Conservation (phyloP, 1,284 basidiomycete genomes). For the Puccinia hordei region DNA sequence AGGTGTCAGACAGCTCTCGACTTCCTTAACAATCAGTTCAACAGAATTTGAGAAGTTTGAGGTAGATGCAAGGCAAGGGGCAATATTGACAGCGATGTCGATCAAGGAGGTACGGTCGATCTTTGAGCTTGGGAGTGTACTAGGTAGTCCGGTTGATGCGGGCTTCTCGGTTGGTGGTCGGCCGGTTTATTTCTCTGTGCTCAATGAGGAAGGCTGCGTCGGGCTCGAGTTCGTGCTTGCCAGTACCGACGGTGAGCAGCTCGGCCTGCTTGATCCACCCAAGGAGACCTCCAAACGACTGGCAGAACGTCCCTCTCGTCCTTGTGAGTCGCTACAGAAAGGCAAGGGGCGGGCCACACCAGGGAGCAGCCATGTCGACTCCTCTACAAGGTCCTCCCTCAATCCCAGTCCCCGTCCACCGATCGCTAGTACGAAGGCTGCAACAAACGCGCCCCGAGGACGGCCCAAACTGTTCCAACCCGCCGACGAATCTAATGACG, state of each 20-base stretch:
- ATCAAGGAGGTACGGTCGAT: slow-evolving; percentile 48
- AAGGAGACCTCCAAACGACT: background rate
- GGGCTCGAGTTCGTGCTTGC: slow-evolving; percentile 42
- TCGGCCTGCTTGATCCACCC: slow-evolving; percentile 4
- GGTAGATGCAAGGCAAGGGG: background rate
- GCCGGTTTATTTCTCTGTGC: slow-evolving; percentile 46
- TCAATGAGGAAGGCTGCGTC: slow-evolving; percentile 15
- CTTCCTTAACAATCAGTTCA: slow-evolving; percentile 22
- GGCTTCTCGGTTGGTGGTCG: slow-evolving; percentile 40
- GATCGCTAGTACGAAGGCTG: background rate
- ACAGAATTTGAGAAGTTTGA: slow-evolving; percentile 34
- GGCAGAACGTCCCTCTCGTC: background rate
- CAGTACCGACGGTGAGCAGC: slow-evolving; percentile 36
- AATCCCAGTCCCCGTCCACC: background rate
- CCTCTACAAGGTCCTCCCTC: background rate
- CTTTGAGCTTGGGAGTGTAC: slow-evolving; percentile 31
- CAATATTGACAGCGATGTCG: slow-evolving; percentile 40
- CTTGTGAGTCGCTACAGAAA: background rate
- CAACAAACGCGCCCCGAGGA: background rate
- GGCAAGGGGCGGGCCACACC: background rate
- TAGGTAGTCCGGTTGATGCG: slow-evolving; percentile 35
- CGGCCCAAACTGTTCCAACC: background rate
- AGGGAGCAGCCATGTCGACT: background rate
- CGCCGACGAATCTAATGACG: background rate
- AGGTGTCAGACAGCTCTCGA: slow-evolving; percentile 39